These are phyloP conservation scores for Nevesoporus exiguus DNA, from an alignment of 768 basidiomycete species.

Conservation along the genomic window DNA sequence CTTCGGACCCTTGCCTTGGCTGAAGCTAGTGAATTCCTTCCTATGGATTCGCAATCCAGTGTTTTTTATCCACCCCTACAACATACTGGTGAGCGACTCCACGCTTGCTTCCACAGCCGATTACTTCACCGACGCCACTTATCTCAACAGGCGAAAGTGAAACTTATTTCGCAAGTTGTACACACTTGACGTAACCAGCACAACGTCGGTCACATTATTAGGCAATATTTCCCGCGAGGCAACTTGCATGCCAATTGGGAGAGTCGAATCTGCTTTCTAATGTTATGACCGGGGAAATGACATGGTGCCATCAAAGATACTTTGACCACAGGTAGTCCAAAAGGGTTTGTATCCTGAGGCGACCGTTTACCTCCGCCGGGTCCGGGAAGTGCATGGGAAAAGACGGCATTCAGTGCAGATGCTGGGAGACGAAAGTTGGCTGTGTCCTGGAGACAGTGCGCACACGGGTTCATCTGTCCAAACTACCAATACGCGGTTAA, in stretches of 20 bases:
- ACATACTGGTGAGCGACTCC: background rate
- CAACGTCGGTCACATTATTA: background rate
- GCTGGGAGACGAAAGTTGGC: background rate
- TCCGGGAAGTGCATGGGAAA: background rate
- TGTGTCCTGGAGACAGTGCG: constrained; percentile 5
- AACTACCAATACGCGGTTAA: background rate
- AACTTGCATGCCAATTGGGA: background rate
- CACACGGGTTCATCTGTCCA: background rate
- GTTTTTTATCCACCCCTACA: background rate
- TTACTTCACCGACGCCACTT: constrained; percentile 15
- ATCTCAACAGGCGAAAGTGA: background rate
- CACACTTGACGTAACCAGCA: constrained; percentile 15
- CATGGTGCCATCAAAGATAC: background rate
- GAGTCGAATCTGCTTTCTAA: background rate
- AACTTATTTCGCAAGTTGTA: background rate
- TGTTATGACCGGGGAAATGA: background rate
- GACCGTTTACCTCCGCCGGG: background rate
- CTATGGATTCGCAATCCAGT: background rate
- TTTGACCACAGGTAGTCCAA: background rate
- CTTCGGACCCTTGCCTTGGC: background rate
- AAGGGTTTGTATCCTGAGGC: background rate
- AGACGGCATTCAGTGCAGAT: background rate
- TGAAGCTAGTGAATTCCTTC: background rate
- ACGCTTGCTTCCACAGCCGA: background rate
- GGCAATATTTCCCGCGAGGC: background rate